Base-by-base conservation (phyloP, 257 asterid genomes). In the Solanum bukasovii region DNA sequence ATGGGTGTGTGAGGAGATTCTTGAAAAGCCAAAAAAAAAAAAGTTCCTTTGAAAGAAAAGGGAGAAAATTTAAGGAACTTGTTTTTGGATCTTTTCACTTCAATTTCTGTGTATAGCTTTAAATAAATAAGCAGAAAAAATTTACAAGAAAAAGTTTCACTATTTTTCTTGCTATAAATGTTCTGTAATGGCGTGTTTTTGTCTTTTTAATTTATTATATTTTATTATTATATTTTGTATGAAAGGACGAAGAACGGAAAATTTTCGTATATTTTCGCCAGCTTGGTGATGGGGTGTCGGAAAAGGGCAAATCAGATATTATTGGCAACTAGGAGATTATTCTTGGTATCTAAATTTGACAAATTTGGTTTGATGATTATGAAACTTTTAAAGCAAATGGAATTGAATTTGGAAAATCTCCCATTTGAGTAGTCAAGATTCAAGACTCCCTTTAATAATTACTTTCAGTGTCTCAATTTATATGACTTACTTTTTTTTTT, bases 121-220 rank as follows among this genome's bases (percentile, higher is more conserved):
- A 82, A 82, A 49, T 82, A 82, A 82, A 29, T 31, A 81, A 81
- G 67, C 3, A 82, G 44, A 82, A 49, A 9, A 9, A 27, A 16
- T 16, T 56, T 56, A 56, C 65, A 56, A 21, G 4, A 25, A 38
- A n/a, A 82, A 82, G 31, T 82, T 82, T 82, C 71, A 31, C 86
- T 82, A 3, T 46, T 65, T 81, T 20, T 46, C 85, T 46, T 81
- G 18, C n/a, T n/a, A n/a, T n/a, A n/a, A n/a, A n/a, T 81, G 85
- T 82, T 82, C 86, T 49, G 86, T 82, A 82, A 82, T 82, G 86
- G 70, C 86, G 86, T 82, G 86, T 82, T 81, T 27, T 82, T 31
- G 31, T 82, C 46, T 12, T 82, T 9, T 49, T 75, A 49, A 14
- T 14, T 75, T 25, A 25, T 44, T 44, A 13, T 46, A 13, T 46